These are phyloP conservation scores for Heterobasidion irregulare DNA, from an alignment of 1,284 basidiomycete genomes.

Conservation along the genomic window DNA sequence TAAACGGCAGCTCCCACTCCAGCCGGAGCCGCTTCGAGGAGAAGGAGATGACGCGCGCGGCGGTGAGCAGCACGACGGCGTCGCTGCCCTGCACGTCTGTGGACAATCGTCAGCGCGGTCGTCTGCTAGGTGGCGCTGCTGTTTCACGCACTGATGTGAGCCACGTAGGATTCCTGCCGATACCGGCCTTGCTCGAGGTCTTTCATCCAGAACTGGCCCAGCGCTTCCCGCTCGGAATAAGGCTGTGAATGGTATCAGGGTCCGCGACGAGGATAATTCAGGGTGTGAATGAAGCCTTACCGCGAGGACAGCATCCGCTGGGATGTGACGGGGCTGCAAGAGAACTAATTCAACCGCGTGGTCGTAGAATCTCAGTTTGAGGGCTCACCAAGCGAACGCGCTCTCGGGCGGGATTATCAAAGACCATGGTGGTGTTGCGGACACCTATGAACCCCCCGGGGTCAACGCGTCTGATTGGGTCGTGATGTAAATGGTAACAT, in stretches of 20 bases:
- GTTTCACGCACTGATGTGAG: constrained; percentile 65
- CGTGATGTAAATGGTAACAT: neutral
- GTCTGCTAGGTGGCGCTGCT: neutral
- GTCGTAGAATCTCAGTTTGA: neutral
- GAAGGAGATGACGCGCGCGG: constrained; percentile 74
- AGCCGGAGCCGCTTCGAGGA: constrained; percentile 81
- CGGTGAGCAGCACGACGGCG: constrained; percentile 79
- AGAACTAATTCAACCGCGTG: neutral
- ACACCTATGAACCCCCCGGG: constrained; percentile 46
- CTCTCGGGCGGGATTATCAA: constrained; percentile 89
- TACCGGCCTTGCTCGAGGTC: constrained; percentile 86
- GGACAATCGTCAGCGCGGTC: constrained; percentile 4
- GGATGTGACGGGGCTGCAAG: constrained; percentile 74
- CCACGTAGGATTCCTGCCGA: constrained; percentile 83
- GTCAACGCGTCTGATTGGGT: neutral
- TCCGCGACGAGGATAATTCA: neutral
- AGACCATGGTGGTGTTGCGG: constrained; percentile 97
- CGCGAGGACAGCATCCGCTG: constrained; percentile 78
- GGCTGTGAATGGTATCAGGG: constrained; percentile 39
- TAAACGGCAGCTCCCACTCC: constrained; percentile 90
- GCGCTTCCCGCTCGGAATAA: constrained; percentile 83
- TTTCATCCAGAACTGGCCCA: constrained; percentile 95
- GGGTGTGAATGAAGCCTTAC: constrained; percentile 35
- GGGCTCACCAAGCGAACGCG: constrained; percentile 69
- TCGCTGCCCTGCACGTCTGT: constrained; percentile 75